Percentiles rank a stretch among this genome's conserved stretches.
These are phyloP conservation scores for Clavispora santaluciae DNA, from an alignment of 805 yeast species.

Conservation along the genomic window DNA sequence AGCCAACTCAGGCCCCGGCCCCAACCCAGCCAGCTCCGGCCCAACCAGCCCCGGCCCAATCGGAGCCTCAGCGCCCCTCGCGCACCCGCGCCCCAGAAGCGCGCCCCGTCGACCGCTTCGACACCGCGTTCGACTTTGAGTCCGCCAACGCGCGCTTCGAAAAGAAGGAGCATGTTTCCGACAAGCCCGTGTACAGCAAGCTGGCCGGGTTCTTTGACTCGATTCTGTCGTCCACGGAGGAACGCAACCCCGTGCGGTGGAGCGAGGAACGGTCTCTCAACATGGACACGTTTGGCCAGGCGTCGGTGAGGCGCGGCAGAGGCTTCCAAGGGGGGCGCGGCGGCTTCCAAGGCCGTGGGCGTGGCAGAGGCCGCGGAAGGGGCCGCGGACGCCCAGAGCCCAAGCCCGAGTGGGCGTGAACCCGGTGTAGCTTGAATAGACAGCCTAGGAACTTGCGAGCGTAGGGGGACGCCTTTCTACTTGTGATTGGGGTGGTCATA, in stretches of 20 bases:
- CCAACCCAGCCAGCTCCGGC: neutral
- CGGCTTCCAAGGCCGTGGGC: constrained; percentile 31
- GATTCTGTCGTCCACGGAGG: constrained; percentile 63
- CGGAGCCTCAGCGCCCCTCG: constrained; percentile 10
- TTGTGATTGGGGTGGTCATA: too few relatives aligned
- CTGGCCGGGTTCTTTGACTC: constrained; percentile 85
- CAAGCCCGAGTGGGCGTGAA: constrained; percentile 18
- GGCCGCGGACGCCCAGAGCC: constrained; percentile 31
- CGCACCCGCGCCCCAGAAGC: constrained; percentile 8
- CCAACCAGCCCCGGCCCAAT: constrained; percentile 1
- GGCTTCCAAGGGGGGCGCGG: constrained; percentile 30
- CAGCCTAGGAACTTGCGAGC: too few relatives aligned
- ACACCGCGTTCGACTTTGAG: constrained; percentile 70
- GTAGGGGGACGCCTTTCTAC: too few relatives aligned
- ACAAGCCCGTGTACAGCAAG: constrained; percentile 54
- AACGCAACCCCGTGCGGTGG: constrained; percentile 54
- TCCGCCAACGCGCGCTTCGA: constrained; percentile 67
- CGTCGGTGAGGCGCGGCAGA: constrained; percentile 37
- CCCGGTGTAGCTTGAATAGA: too few relatives aligned
- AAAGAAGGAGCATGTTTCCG: constrained; percentile 41
- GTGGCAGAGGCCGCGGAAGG: constrained; percentile 47
- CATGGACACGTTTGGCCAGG: constrained; percentile 79
- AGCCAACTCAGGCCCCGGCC: neutral
- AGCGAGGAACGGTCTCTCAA: constrained; percentile 68
- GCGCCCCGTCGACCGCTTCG: constrained; percentile 16